Conservation (phyloP, 768 basidiomycete species). For the Lactarius trivialis region DNA sequence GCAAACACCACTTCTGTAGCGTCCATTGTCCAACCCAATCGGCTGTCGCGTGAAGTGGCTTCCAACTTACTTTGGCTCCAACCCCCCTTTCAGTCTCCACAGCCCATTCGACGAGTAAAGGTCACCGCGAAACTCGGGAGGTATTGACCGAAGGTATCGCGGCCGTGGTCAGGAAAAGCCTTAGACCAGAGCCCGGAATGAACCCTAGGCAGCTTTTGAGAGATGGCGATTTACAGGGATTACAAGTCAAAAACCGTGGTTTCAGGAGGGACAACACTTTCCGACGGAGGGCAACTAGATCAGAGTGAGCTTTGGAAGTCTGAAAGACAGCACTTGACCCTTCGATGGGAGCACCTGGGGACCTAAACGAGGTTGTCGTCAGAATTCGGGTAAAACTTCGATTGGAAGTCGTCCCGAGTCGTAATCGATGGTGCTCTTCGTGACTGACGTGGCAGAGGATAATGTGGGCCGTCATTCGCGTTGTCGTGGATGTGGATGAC, state of each 20-base stretch:
- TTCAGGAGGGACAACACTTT: neutral
- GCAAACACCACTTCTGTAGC: constrained; percentile 50
- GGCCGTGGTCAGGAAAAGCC: neutral
- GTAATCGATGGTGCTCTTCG: no score
- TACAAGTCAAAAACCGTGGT: neutral
- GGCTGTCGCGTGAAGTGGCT: constrained; percentile 31
- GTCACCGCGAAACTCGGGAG: constrained; percentile 1
- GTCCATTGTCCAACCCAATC: constrained; percentile 48
- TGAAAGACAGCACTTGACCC: neutral
- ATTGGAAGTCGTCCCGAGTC: no score
- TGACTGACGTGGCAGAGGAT: no score
- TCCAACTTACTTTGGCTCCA: constrained; percentile 8
- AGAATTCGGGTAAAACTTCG: no score
- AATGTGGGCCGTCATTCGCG: no score
- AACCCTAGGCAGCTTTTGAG: neutral
- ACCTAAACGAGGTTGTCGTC: neutral
- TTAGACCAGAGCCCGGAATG: neutral
- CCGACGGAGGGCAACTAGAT: neutral
- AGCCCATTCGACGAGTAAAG: constrained; percentile 16
- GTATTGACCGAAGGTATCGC: constrained; percentile 25
- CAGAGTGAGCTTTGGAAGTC: neutral
- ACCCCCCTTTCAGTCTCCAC: constrained; percentile 10
- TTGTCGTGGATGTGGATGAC: neutral
- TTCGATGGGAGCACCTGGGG: neutral
- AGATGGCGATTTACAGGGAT: neutral